Evolutionary conservation across 371 early-diverging fungal genomes (phyloP).

Genomic region (Rhizopus stolonifer): DNA sequence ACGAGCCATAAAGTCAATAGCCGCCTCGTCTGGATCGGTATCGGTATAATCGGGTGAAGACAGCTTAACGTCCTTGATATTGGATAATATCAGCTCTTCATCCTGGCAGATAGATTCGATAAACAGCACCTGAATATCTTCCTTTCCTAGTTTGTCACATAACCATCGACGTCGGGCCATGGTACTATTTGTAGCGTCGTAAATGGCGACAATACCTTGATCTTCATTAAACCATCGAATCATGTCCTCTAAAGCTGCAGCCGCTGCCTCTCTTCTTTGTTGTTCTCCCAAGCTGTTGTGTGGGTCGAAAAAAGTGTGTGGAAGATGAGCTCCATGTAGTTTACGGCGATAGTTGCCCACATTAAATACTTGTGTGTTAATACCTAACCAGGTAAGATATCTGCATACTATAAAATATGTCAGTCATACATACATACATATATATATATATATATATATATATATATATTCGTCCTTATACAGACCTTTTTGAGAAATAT

Average conservation of each 20-base stretch:
- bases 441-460: background rate
- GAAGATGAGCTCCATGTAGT: constrained; percentile 76
- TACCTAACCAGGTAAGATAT: constrained; percentile 95
- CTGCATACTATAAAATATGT: constrained; percentile 68
- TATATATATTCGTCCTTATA: background rate
- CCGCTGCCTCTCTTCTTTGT: constrained; percentile 79
- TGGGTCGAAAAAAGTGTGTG: constrained; percentile 91
- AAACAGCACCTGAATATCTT: constrained; percentile 87
- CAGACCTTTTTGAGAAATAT: constrained; percentile 90
- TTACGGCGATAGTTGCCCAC: constrained; percentile 93
- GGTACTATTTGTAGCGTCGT: constrained; percentile 97
- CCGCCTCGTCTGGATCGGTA: constrained; percentile 74
- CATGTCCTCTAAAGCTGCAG: constrained; percentile 87
- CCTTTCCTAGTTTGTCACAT: constrained; percentile 59
- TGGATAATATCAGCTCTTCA: constrained; percentile 75
- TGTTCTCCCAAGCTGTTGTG: constrained; percentile 68
- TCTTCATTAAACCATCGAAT: constrained; percentile 83
- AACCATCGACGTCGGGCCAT: constrained; percentile 73
- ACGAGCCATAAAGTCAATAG: constrained; percentile 83
- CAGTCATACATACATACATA: background rate
- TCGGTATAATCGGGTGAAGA: constrained; percentile 90
- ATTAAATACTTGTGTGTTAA: constrained; percentile 87
- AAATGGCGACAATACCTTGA: constrained; percentile 83
- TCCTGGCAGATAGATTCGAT: constrained; percentile 94
- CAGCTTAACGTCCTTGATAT: constrained; percentile 92